Percentiles rank a stretch among this genome's conserved stretches.
Conservation (phyloP, 2,329 filamentous ascomycete genomes). For the Claviceps capensis region DNA sequence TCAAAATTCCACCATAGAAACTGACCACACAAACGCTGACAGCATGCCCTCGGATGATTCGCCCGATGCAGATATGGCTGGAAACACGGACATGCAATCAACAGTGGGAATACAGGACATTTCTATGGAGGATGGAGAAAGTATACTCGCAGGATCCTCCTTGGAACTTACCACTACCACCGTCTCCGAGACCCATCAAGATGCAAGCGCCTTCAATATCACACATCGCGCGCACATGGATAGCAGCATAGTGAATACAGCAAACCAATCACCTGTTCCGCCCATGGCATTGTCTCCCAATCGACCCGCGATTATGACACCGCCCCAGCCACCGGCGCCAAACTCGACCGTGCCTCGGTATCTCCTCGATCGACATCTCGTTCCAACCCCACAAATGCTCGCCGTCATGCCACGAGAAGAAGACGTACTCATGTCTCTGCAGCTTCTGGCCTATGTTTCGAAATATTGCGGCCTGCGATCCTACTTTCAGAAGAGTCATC, state of each 20-base stretch:
- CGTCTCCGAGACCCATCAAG: slow-evolving; percentile 65
- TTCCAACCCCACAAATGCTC: slow-evolving; percentile 59
- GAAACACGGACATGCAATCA: slow-evolving; percentile 65
- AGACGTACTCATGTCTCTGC: slow-evolving; percentile 94
- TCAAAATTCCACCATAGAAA: slow-evolving; percentile 78
- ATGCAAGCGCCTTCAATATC: slow-evolving; percentile 86
- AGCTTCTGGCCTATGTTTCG: slow-evolving; percentile 91
- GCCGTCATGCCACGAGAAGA: slow-evolving; percentile 93
- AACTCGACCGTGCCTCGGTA: slow-evolving; percentile 65
- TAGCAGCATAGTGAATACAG: slow-evolving; percentile 66
- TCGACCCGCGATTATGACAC: slow-evolving; percentile 54
- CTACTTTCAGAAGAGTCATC: slow-evolving; percentile 89
- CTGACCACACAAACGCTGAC: slow-evolving; percentile 75
- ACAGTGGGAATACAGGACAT: slow-evolving; percentile 78
- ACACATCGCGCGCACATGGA: slow-evolving; percentile 75
- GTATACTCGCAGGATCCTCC: slow-evolving; percentile 61
- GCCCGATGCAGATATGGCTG: slow-evolving; percentile 64
- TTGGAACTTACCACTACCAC: slow-evolving; percentile 65
- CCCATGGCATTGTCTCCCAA: slow-evolving; percentile 61
- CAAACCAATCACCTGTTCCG: slow-evolving; percentile 50
- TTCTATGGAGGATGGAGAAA: slow-evolving; percentile 63
- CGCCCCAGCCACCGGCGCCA: slow-evolving; percentile 61
- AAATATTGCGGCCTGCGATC: slow-evolving; percentile 95
- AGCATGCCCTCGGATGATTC: slow-evolving; percentile 69
- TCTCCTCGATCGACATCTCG: slow-evolving; percentile 58